Percentiles rank a stretch among this genome's conserved stretches.
Evolutionary conservation across 306 rosid species (phyloP).

Genomic region (Begonia peltatifolia): DNA sequence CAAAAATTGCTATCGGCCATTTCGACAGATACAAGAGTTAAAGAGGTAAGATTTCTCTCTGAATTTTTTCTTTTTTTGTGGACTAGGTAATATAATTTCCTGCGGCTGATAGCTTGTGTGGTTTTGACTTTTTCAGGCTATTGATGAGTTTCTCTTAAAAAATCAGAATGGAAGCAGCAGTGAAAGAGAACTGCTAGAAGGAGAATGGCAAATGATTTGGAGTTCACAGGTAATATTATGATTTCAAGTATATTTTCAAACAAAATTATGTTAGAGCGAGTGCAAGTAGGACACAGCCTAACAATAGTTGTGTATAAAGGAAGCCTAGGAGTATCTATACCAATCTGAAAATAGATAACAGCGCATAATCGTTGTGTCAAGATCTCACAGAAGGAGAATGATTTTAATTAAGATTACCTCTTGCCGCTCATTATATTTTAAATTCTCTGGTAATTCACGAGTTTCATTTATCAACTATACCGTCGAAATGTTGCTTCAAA

Average conservation of each 20-base stretch:
- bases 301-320: too few relatives aligned
- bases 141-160: conserved; percentile 46
- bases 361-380: too few relatives aligned
- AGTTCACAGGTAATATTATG: conserved; percentile 73
- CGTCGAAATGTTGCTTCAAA: too few relatives aligned
- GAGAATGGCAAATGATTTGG: conserved; percentile 91
- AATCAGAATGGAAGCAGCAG: conserved; percentile 18
- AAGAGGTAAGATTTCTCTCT: conserved; percentile 31
- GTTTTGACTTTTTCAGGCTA: conserved; percentile 37
- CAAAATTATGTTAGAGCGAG: too few relatives aligned
- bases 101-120: neutral
- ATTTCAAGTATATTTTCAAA: neutral
- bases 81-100: neutral
- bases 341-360: too few relatives aligned
- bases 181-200: conserved; percentile 57
- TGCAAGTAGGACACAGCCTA: too few relatives aligned
- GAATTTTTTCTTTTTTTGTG: neutral
- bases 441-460: too few relatives aligned
- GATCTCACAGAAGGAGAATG: too few relatives aligned
- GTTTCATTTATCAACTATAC: too few relatives aligned
- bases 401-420: too few relatives aligned
- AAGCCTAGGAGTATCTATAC: too few relatives aligned
- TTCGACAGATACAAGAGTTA: conserved; percentile 38
- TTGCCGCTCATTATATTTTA: too few relatives aligned
- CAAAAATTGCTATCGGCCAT: conserved; percentile 61